These are phyloP conservation scores for Euphorbia tirucalli DNA, from an alignment of 345 rosid species.

Conservation along the genomic window DNA sequence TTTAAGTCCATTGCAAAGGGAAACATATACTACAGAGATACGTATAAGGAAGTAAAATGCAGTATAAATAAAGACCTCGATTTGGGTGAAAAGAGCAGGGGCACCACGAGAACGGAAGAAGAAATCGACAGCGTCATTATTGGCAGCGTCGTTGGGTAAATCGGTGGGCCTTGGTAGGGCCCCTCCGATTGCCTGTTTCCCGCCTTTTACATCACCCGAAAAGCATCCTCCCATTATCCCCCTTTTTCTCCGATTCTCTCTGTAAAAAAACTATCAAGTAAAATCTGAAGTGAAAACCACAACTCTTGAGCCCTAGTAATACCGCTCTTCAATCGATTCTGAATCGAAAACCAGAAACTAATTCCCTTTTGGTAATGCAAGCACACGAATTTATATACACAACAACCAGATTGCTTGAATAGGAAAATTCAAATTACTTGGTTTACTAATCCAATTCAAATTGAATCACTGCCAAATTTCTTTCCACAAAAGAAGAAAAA, in stretches of 20 bases:
- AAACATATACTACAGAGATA: neutral
- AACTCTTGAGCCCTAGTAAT: too few species aligned
- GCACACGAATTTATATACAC: neutral
- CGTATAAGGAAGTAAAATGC: neutral
- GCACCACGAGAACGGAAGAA: constrained; percentile 60
- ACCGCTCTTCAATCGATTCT: neutral
- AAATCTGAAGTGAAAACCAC: too few species aligned
- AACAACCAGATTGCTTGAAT: too few species aligned
- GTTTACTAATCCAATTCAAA: too few species aligned
- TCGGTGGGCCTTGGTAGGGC: constrained; percentile 33
- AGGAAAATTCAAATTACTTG: too few species aligned
- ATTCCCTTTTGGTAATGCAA: neutral
- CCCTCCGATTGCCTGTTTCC: constrained; percentile 73
- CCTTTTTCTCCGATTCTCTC: neutral
- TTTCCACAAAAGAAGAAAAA: too few species aligned
- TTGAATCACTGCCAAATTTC: too few species aligned
- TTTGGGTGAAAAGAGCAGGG: constrained; percentile 48
- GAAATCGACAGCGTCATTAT: constrained; percentile 67
- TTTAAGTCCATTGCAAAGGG: too few species aligned
- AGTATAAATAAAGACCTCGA: constrained; percentile 52
- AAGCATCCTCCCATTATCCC: constrained; percentile 56
- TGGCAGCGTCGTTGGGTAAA: constrained; percentile 26
- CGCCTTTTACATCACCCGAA: constrained; percentile 64
- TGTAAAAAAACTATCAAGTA: neutral
- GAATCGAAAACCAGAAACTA: neutral